These are phyloP conservation scores for Coemansia pectinata DNA, from an alignment of 192 early-diverging fungal species.

Conservation along the genomic window DNA sequence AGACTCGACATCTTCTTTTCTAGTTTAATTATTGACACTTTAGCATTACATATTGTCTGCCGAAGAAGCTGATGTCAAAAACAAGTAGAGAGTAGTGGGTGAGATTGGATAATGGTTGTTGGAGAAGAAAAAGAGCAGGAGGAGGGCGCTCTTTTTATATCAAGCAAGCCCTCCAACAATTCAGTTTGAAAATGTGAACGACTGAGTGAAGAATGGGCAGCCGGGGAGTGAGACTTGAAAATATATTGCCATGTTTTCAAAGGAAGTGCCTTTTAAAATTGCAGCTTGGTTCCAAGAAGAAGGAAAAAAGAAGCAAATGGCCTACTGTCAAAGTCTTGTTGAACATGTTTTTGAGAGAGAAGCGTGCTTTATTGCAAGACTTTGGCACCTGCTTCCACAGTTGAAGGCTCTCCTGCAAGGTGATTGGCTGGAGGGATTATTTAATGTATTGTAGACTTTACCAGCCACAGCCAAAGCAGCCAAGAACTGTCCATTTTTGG, in stretches of 20 bases:
- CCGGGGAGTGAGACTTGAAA: not conserved
- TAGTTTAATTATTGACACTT: too few species aligned
- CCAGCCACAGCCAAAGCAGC: not conserved
- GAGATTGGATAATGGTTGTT: not conserved
- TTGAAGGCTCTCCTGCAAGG: too few species aligned
- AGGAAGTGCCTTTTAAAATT: too few species aligned
- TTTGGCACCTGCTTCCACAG: too few species aligned
- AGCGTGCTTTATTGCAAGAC: too few species aligned
- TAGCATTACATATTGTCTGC: not conserved
- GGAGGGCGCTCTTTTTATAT: not conserved
- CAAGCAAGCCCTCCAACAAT: not conserved
- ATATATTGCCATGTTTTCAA: not conserved
- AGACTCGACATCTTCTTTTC: too few species aligned
- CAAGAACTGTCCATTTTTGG: not conserved
- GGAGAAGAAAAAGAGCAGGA: not conserved
- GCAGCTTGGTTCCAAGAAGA: too few species aligned
- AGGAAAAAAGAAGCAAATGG: too few species aligned
- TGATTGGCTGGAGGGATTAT: too few species aligned
- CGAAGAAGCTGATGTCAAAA: not conserved
- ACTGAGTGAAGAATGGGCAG: not conserved
- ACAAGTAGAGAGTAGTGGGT: not conserved
- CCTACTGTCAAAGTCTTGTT: too few species aligned
- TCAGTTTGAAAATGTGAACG: not conserved
- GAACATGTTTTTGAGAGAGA: too few species aligned
- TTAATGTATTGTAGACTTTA: not conserved